These are phyloP conservation scores for Passiflora organensis DNA, from an alignment of 345 rosid species.

Conservation along the genomic window DNA sequence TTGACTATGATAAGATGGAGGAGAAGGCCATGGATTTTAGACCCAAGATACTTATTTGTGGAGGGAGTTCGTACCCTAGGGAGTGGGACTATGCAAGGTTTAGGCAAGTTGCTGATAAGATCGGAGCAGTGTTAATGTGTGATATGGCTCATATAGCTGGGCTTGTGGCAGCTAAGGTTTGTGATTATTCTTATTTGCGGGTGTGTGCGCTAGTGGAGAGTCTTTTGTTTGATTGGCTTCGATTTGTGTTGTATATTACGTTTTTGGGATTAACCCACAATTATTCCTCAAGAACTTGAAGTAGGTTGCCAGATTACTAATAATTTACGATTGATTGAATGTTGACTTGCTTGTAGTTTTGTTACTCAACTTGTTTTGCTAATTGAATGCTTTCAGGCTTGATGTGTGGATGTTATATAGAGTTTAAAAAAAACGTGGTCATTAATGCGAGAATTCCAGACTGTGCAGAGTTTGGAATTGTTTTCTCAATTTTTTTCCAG, in stretches of 20 bases:
- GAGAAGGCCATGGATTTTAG: constrained; percentile 90
- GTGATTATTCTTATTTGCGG: not conserved
- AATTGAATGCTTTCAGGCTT: too few relatives aligned
- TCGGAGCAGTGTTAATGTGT: constrained; percentile 92
- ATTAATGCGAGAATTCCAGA: too few relatives aligned
- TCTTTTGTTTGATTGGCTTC: not conserved
- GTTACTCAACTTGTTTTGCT: too few relatives aligned
- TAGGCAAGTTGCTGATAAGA: constrained; percentile 81
- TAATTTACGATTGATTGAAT: too few relatives aligned
- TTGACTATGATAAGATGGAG: constrained; percentile 87
- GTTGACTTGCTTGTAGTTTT: not conserved
- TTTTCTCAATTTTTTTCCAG: too few relatives aligned
- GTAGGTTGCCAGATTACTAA: not conserved
- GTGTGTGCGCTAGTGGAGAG: too few relatives aligned
- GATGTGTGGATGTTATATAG: too few relatives aligned
- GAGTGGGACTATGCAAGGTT: constrained; percentile 94
- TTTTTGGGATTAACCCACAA: not conserved
- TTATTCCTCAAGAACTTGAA: not conserved
- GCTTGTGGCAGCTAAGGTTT: constrained; percentile 88
- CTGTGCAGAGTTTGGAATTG: too few relatives aligned
- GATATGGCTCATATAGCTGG: constrained; percentile 99
- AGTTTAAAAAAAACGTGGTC: too few relatives aligned
- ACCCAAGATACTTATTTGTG: constrained; percentile 95
- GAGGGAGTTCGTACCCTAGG: constrained; percentile 97
- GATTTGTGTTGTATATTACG: too few relatives aligned